Percentiles rank a stretch among this genome's conserved stretches.
Evolutionary conservation across 345 rosid genomes (phyloP).

Genomic region (Raphanus sativus): DNA sequence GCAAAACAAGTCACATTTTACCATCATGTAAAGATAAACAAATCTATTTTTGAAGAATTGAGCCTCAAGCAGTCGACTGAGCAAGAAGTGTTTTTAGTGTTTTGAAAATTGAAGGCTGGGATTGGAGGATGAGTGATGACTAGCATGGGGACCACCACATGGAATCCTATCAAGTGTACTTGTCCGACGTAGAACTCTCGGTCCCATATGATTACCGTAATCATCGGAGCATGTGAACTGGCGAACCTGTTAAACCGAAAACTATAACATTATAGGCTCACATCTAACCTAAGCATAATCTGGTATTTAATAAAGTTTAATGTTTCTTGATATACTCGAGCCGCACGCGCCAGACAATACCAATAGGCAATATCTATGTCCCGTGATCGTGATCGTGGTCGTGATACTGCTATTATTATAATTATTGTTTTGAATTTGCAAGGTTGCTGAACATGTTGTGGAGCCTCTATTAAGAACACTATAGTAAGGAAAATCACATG

Average conservation of each 20-base stretch:
- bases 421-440: not conserved
- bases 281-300: slow-evolving; percentile 19
- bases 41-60: slow-evolving; percentile 3
- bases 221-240: slow-evolving; percentile 38
- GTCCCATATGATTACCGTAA: slow-evolving; percentile 31
- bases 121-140: slow-evolving; percentile 28
- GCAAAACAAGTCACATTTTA: slow-evolving; percentile 21
- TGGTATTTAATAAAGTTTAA: slow-evolving; percentile 1
- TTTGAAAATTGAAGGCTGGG: slow-evolving; percentile 13
- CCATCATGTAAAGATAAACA: slow-evolving; percentile 1
- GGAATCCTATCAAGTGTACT: slow-evolving; percentile 40
- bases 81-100: slow-evolving; percentile 1
- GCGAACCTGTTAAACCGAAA: slow-evolving; percentile 12
- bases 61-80: slow-evolving; percentile 16
- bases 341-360: slow-evolving; percentile 46
- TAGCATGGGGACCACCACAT: slow-evolving; percentile 33
- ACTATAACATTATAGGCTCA: slow-evolving; percentile 24
- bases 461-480: slow-evolving; percentile 24
- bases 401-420: not conserved
- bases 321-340: slow-evolving; percentile 43
- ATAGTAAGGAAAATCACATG: not conserved
- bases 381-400: not conserved
- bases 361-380: not conserved
- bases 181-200: slow-evolving; percentile 26
- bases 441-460: slow-evolving; percentile 23